Percentiles rank a stretch among this genome's conserved stretches.
phyloP scores from a whole-genome alignment of 2,329 filamentous ascomycete species.

The Ascomycota sp. region DNA sequence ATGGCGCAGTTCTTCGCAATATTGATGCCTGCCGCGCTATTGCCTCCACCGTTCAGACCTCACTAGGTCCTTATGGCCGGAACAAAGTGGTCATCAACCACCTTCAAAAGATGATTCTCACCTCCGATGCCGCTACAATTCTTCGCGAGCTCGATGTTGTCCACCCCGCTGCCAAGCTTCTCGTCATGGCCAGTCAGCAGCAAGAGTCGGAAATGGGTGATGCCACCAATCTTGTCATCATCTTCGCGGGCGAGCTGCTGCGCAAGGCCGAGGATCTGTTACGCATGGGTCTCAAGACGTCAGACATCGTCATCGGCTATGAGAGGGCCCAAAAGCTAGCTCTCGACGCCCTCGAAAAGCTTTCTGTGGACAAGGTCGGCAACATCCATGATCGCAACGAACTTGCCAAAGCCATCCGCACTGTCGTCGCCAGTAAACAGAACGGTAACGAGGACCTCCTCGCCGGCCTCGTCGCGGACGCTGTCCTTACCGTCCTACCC shows the following conservation, averaged over 20 bases:
- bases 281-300: constrained; percentile 94
- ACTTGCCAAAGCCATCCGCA: constrained; percentile 85
- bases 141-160: constrained; percentile 94
- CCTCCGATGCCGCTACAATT: constrained; percentile 93
- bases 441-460: constrained; percentile 81
- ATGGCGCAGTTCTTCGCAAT: constrained; percentile 94
- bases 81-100: constrained; percentile 99
- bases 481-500: constrained; percentile 68
- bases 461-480: constrained; percentile 70
- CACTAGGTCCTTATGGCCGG: constrained; percentile 86
- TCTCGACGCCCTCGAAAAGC: constrained; percentile 65
- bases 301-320: constrained; percentile 88
- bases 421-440: constrained; percentile 92
- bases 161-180: constrained; percentile 87
- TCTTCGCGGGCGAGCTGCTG: constrained; percentile 83
- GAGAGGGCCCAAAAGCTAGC: constrained; percentile 86
- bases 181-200: constrained; percentile 98
- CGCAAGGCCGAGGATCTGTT: constrained; percentile 94
- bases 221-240: constrained; percentile 91
- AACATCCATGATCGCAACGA: constrained; percentile 65
- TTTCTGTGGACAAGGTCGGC: constrained; percentile 77
- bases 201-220: constrained; percentile 99
- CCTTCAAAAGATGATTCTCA: constrained; percentile 97
- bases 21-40: constrained; percentile 97
- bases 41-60: constrained; percentile 88